Base-by-base conservation (phyloP, 2,329 filamentous ascomycete genomes). In the Alternaria dauci region DNA sequence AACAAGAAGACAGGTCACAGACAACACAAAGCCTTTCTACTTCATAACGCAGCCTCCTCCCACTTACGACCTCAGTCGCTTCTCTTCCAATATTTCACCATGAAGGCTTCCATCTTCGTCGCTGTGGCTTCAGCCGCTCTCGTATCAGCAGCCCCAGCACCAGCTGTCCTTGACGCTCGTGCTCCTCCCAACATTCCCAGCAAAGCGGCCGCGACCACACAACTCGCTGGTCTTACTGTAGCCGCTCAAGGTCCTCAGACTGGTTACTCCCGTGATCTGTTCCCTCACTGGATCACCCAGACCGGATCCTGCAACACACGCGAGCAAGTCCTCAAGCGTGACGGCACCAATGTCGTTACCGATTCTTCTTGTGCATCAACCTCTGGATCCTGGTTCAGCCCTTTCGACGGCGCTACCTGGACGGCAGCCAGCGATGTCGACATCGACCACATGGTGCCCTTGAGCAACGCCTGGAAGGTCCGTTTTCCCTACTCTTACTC, bases 381-480 rank as follows among this genome's bases (percentile, higher is more conserved):
- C 0, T 87, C 86, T 3, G 92, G 92, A 5, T 83, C 81, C 0
- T 95, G 92, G 92, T 78, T 76, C 41, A 89, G 86, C 36, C 89
- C 90, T 0, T 95, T 91, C 74, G 92, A 94, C 71, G 91, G 91
- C 16, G 88, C 81, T 0, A 87, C 83, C 1, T 93, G 90, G 89
- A 89, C 87, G 0, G 81, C 82, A 0, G 86, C 91, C 1, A 85
- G 83, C 18, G 90, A 94, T 68, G 77, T 95, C 1, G 91, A 94
- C 68, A 94, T 95, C 61, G 92, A 95, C 76, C 92, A 95, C 76
- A 84, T 95, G 79, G 91, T 96, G 3, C 91, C 92, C 1, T 77
- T 96, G 62, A 89, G 89, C 74, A 92, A 94, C 72, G 91, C 91
- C 5, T 94, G 91, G 91, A 88, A 90, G 62, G 86, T 88, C 67